phyloP scores from a whole-genome alignment of 345 rosid genomes.

The Raphanus sativus region DNA sequence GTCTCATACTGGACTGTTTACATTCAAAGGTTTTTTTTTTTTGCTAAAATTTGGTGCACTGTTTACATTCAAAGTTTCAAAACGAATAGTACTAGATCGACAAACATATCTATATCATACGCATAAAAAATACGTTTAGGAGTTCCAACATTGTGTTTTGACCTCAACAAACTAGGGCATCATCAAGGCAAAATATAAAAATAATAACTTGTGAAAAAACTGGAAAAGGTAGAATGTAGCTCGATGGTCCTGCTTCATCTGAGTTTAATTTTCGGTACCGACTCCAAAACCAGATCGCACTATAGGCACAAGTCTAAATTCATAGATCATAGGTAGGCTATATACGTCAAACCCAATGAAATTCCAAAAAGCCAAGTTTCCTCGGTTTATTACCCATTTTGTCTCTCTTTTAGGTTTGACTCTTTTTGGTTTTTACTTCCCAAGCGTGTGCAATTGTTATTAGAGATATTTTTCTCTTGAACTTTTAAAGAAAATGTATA shows the following conservation, averaged over 20 bases:
- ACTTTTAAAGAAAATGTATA: not conserved
- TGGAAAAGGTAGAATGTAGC: conserved; percentile 26
- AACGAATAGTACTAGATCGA: not conserved
- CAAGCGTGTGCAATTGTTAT: conserved; percentile 44
- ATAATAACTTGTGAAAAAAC: conserved; percentile 12
- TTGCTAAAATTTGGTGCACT: too few relatives aligned
- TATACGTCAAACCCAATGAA: conserved; percentile 25
- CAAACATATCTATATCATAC: not conserved
- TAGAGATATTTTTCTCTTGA: not conserved
- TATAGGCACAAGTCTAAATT: conserved; percentile 30
- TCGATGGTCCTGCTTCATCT: conserved; percentile 36
- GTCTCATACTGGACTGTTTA: not conserved
- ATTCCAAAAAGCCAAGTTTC: conserved; percentile 35
- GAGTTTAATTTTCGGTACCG: conserved; percentile 32
- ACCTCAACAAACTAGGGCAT: conserved; percentile 2
- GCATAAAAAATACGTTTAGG: not conserved
- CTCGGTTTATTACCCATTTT: conserved; percentile 40
- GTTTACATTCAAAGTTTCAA: not conserved
- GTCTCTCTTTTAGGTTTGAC: conserved; percentile 41
- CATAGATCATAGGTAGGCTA: conserved; percentile 24
- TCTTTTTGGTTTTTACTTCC: conserved; percentile 33
- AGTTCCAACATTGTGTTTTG: not conserved
- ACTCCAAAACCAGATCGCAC: conserved; percentile 42
- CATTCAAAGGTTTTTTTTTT: not conserved
- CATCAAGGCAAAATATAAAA: not conserved